phyloP scores from a whole-genome alignment of 169 alveolate genomes.

The Plasmodium vivax region DNA sequence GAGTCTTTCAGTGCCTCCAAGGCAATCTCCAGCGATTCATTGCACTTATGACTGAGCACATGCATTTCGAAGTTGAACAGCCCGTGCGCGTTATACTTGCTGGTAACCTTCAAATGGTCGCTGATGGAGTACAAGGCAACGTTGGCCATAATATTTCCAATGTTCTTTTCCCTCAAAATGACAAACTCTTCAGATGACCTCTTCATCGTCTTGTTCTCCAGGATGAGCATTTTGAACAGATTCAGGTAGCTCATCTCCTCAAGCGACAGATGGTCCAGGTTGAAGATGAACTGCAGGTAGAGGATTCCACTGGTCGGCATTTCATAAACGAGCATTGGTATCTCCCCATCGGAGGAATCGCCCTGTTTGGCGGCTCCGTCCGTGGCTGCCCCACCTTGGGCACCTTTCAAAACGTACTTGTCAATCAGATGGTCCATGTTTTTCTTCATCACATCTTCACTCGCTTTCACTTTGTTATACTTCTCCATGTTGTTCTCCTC shows the following conservation, averaged over 20 bases:
- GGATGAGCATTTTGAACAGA: conserved; percentile 76
- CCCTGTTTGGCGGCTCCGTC: not conserved
- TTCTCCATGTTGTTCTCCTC: conserved; percentile 24
- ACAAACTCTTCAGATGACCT: conserved; percentile 82
- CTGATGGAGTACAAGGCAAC: conserved; percentile 75
- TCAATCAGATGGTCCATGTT: conserved; percentile 11
- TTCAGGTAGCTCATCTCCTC: conserved; percentile 81
- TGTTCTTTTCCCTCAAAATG: conserved; percentile 75
- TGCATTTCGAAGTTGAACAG: conserved; percentile 79
- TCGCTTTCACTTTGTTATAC: conserved; percentile 9
- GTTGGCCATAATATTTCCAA: conserved; percentile 77
- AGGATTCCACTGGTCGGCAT: conserved; percentile 84
- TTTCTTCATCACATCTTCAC: conserved; percentile 9
- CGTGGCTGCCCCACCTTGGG: not conserved
- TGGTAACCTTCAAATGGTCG: conserved; percentile 74
- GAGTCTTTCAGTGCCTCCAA: conserved; percentile 76
- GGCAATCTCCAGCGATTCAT: conserved; percentile 78
- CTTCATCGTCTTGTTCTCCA: conserved; percentile 81
- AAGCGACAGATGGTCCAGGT: conserved; percentile 77
- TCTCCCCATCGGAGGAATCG: not conserved
- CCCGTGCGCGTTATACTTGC: conserved; percentile 78
- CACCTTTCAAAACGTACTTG: conserved; percentile 39
- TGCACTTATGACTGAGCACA: conserved; percentile 77
- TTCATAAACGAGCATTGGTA: conserved; percentile 77
- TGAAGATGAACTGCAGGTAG: conserved; percentile 81